Percentiles rank a stretch among this genome's conserved stretches.
phyloP scores from a whole-genome alignment of 176 grass and related monocot species.

The Rhynchospora tenuis region DNA sequence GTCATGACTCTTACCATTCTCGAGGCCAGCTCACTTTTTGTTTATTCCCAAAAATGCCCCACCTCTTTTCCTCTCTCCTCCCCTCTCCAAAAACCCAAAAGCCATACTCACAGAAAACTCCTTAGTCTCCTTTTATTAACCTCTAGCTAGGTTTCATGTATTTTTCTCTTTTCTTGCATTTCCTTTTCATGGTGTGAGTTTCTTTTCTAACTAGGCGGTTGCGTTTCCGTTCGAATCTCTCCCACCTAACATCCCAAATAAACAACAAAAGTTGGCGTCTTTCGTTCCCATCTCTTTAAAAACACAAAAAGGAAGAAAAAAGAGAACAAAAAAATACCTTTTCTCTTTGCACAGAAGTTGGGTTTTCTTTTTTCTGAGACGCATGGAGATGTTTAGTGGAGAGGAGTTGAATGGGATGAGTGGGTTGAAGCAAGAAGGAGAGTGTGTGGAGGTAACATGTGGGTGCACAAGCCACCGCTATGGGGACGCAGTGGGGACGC shows the following conservation, averaged over 20 bases:
- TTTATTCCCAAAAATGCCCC: conserved; percentile 25
- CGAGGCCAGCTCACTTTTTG: conserved; percentile 31
- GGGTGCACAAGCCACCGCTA: conserved; percentile 99
- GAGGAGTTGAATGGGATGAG: conserved; percentile 81
- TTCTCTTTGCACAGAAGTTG: not conserved
- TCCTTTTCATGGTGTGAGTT: conserved; percentile 7
- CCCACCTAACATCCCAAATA: not conserved
- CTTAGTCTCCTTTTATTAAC: not conserved
- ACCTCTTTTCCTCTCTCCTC: not conserved
- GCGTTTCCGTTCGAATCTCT: conserved; percentile 6
- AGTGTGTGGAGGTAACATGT: conserved; percentile 79
- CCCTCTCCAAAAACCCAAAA: conserved; percentile 1
- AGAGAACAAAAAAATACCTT: not conserved
- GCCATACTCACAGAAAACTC: not conserved
- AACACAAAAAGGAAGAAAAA: not conserved
- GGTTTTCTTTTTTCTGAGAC: conserved; percentile 6
- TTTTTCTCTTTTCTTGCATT: conserved; percentile 6
- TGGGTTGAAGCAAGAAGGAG: conserved; percentile 46
- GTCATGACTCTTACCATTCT: conserved; percentile 16
- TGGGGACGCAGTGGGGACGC: conserved; percentile 83
- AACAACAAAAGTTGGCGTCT: conserved; percentile 22
- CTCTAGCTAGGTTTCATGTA: not conserved
- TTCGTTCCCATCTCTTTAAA: not conserved
- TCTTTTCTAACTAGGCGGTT: not conserved
- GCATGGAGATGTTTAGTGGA: conserved; percentile 57